Evolutionary conservation across 2,329 filamentous ascomycete genomes (phyloP).

Genomic region (Alternaria ethzedia): DNA sequence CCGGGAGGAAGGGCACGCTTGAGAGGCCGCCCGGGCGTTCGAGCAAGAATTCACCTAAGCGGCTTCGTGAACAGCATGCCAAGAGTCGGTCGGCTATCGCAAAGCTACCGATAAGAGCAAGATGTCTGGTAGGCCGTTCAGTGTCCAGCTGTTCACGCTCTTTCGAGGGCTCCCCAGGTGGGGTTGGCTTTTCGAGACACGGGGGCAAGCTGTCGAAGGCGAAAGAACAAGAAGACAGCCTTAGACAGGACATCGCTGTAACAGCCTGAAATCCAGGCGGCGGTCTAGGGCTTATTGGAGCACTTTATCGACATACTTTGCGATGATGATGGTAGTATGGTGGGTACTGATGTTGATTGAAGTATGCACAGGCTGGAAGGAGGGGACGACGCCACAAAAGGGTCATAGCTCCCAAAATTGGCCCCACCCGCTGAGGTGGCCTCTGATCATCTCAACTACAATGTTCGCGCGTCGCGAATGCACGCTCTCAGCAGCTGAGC

Average conservation of each 20-base stretch:
- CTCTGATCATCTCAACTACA: neutral
- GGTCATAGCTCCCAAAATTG: neutral
- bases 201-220: neutral
- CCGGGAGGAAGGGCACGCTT: neutral
- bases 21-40: neutral
- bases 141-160: neutral
- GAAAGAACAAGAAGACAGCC: too few relatives aligned
- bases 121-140: accelerated
- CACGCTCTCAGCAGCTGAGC: neutral
- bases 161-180: neutral
- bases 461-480: neutral
- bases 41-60: accelerated
- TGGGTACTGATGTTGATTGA: neutral
- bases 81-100: neutral
- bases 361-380: neutral
- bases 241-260: too few relatives aligned
- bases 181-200: neutral
- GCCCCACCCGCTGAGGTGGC: neutral
- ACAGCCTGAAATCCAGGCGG: neutral
- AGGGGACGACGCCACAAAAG: neutral
- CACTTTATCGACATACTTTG: neutral
- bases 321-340: neutral
- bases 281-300: neutral
- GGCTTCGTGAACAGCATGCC: neutral
- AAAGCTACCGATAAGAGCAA: neutral